Evolutionary conservation across 345 rosid genomes (phyloP), one percentile per base, ranked within the genome.

Genomic region (Salix caprea): DNA sequence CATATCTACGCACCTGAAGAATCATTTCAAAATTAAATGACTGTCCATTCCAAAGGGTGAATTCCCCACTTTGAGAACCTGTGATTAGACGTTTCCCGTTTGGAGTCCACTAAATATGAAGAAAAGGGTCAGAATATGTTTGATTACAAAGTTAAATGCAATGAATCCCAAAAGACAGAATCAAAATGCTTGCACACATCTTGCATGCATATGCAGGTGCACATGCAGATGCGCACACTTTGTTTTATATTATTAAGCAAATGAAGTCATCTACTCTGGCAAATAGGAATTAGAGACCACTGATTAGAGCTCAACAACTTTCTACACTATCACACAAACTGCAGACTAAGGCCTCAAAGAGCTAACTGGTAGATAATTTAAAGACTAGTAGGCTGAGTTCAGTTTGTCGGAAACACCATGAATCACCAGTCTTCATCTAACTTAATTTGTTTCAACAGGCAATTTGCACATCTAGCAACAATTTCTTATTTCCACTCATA

Each of bases 21-120:
- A 93, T 93, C 97, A 93, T 93, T 84, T 96, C 98, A 76, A 93
- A 93, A 81, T 96, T 93, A 79, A 96, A 96, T 46, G 99, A 92
- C 24, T 93, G 99, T 78, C 99, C 99, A 88, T 96, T 93, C 99
- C 99, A 93, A 65, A 96, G 88, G 76, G 99, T 96, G 81, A 96
- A 96, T 82, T 96, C 99, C 62, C 99, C 99, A 78, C 97, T 96
- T 73, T 92, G 95, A 56, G 98, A 93, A 58, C 99, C 97, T 8
- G 99, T 93, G 79, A 96, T 93, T 78, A 96, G 97, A 76, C 97
- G 97, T 76, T 97, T 88, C 71, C 98, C 99, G 2, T 96, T 89
- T 58, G 99, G 98, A 82, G 96, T 93, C 99, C 99, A 96, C 99
- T 93, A 82, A 30, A 75, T 37, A 86, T 68, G 62, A 73, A 73